Evolutionary conservation across 805 yeast genomes (phyloP).

Genomic region (Myxozyma nipponensis): DNA sequence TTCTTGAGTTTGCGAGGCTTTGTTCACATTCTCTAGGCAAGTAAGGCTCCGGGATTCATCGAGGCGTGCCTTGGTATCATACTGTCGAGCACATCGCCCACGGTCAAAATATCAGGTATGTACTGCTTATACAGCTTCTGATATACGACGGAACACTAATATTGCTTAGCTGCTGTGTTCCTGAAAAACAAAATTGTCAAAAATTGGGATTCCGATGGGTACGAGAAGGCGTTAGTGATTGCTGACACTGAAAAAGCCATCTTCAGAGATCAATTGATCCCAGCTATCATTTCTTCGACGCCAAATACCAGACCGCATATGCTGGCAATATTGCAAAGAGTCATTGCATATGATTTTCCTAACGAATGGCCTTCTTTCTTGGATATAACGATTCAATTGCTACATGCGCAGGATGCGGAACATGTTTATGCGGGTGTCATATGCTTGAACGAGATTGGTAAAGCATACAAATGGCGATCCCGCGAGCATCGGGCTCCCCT

Average conservation of each 20-base stretch:
- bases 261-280: conserved; percentile 64
- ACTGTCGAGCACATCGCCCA: conserved; percentile 33
- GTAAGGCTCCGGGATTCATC: conserved; percentile 64
- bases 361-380: conserved; percentile 53
- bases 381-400: conserved; percentile 44
- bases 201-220: conserved; percentile 51
- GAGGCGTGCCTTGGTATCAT: conserved; percentile 80
- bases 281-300: conserved; percentile 53
- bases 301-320: conserved; percentile 44
- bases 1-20: not conserved
- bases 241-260: conserved; percentile 70
- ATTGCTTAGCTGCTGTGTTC: conserved; percentile 69
- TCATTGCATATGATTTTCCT: conserved; percentile 52
- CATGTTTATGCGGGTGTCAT: conserved; percentile 64
- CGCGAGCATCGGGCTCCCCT: conserved; percentile 53
- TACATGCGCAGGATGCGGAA: conserved; percentile 43
- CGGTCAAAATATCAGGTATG: conserved; percentile 27
- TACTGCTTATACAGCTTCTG: not conserved
- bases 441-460: conserved; percentile 64
- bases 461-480: conserved; percentile 66
- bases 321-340: conserved; percentile 46
- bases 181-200: conserved; percentile 69
- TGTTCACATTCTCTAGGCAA: conserved; percentile 38
- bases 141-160: not conserved
- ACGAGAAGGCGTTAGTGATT: conserved; percentile 41